These are phyloP conservation scores for Penicillium bovifimosum DNA, from an alignment of 495 filamentous ascomycete genomes.

Conservation along the genomic window DNA sequence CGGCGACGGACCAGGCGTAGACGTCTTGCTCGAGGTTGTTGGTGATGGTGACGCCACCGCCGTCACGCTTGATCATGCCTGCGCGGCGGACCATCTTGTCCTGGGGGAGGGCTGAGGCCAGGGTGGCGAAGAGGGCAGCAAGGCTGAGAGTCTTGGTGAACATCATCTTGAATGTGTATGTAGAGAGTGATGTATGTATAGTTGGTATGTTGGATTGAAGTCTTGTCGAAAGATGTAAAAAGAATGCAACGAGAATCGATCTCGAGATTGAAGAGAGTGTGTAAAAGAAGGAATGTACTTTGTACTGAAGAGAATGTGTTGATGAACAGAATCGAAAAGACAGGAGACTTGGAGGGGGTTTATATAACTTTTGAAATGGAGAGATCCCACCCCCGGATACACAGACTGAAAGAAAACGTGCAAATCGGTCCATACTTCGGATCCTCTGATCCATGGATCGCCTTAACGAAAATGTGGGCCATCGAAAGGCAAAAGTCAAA, in stretches of 20 bases:
- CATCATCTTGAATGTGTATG: constrained; percentile 36
- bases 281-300: constrained; percentile 10
- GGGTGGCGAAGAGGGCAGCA: constrained; percentile 32
- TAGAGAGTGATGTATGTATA: constrained; percentile 4
- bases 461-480: constrained; percentile 9
- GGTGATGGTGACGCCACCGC: constrained; percentile 32
- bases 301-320: constrained; percentile 13
- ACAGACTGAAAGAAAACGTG: constrained; percentile 17
- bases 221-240: constrained; percentile 29
- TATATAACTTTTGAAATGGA: constrained; percentile 17
- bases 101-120: constrained; percentile 36
- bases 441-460: constrained; percentile 18
- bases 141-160: constrained; percentile 41
- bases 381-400: constrained; percentile 14
- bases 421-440: constrained; percentile 11
- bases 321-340: constrained; percentile 8
- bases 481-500: constrained; percentile 10
- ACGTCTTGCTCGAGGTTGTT: constrained; percentile 35
- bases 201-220: constrained; percentile 13
- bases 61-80: constrained; percentile 16
- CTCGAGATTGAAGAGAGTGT: constrained; percentile 18
- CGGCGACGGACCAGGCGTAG: constrained; percentile 40
- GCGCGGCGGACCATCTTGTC: constrained; percentile 23
- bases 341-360: constrained; percentile 5
- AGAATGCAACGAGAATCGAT: constrained; percentile 25